Base-by-base conservation (phyloP, 495 filamentous ascomycete species). In the Aspergillus kassunensis region DNA sequence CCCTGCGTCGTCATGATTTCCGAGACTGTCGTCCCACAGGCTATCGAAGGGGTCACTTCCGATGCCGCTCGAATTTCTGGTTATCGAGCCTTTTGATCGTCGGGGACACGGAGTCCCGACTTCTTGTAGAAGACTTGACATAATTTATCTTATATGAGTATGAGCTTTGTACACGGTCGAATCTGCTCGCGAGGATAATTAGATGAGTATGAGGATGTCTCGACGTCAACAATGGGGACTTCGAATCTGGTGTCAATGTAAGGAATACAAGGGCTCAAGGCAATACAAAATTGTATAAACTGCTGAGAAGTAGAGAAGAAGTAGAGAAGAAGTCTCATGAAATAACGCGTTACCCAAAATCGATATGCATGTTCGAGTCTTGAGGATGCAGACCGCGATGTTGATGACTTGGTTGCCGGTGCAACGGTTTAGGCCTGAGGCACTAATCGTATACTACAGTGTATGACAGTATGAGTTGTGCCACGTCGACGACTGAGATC, bases 81-180 rank as follows among this genome's bases (percentile, higher is more conserved):
- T 42, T 20, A 33, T 59, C 6, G 63, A 61, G 21, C 51, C 42
- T 24, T 48, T 60, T 33, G 54, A 45, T 35, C 60, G 61, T 36
- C 59, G 63, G 11, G 68, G 65, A 24, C 68, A 65, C 1, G 65
- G 66, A 0, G 69, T 67, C 15, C 44, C 41, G 37, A 55, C 51
- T 54, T 66, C 60, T 10, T 58, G 31, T 10, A 71, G 37, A 13
- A 63, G 21, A 18, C 57, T 55, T 19, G 67, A 64, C 69, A 71
- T 72, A n/a, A n/a, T 55, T 13, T 7, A 19, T 4, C 18, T n/a
- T 45, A 45, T 45, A n/a, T 12, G 20, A 19, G 10, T 9, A 40
- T 20, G n/a, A n/a, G n/a, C n/a, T n/a, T n/a, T n/a, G 12, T 40
- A 12, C 10, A 1, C 2, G 8, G 18, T 11, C 18, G 20, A 21